Evolutionary conservation across 345 rosid genomes (phyloP).

Genomic region (Toxicodendron radicans): DNA sequence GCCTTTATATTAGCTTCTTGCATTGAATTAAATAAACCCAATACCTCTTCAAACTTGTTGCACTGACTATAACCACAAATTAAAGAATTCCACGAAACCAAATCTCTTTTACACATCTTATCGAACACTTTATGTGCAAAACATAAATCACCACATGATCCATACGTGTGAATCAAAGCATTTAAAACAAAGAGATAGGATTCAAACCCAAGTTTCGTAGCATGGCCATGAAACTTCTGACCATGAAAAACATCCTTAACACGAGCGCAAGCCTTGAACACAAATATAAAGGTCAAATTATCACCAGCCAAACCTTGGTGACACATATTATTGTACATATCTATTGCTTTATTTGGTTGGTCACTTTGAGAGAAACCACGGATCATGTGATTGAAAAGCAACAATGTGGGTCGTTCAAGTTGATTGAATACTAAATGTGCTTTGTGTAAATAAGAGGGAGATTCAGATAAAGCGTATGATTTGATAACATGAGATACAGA

Average conservation of each 20-base stretch:
- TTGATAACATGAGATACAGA: constrained; percentile 41
- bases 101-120: constrained; percentile 49
- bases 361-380: constrained; percentile 45
- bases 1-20: constrained; percentile 39
- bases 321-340: constrained; percentile 34
- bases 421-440: constrained; percentile 42
- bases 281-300: constrained; percentile 41
- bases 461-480: constrained; percentile 38
- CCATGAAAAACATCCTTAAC: constrained; percentile 31
- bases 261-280: constrained; percentile 51
- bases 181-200: constrained; percentile 50
- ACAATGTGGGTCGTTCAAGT: constrained; percentile 38
- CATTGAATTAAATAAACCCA: constrained; percentile 49
- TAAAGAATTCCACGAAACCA: constrained; percentile 77
- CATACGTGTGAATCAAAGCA: constrained; percentile 50
- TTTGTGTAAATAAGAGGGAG: constrained; percentile 30
- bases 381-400: constrained; percentile 43
- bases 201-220: constrained; percentile 45
- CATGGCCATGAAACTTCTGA: constrained; percentile 38
- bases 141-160: constrained; percentile 26
- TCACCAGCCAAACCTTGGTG: constrained; percentile 36
- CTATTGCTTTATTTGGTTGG: constrained; percentile 38
- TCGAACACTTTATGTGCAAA: constrained; percentile 48
- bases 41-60: constrained; percentile 36
- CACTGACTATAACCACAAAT: constrained; percentile 59